phyloP scores from a whole-genome alignment of 2,329 filamentous ascomycete genomes.

The Beauveria rudraprayagi region DNA sequence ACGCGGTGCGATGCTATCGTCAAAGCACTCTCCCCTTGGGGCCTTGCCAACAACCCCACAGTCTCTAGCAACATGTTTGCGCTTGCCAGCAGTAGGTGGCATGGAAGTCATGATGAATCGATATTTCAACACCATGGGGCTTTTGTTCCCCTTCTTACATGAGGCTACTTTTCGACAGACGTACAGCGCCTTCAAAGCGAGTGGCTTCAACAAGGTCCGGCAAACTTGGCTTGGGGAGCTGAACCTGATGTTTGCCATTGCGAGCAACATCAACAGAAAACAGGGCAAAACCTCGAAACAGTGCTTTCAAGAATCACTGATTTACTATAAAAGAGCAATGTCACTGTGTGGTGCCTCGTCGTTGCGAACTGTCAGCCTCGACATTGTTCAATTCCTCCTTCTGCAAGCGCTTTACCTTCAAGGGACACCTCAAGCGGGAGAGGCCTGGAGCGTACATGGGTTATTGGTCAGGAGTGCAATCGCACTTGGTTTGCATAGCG shows the following conservation, averaged over 20 bases:
- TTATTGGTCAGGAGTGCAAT: conserved; percentile 42
- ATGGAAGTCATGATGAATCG: conserved; percentile 16
- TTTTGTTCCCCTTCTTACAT: conserved; percentile 24
- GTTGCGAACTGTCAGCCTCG: conserved; percentile 33
- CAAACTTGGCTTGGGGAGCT: conserved; percentile 43
- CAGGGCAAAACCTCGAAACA: conserved; percentile 24
- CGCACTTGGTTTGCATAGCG: conserved; percentile 43
- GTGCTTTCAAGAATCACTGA: conserved; percentile 31
- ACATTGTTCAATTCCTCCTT: conserved; percentile 42
- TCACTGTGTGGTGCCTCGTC: conserved; percentile 35
- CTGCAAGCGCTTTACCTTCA: conserved; percentile 44
- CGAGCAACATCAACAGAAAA: conserved; percentile 27
- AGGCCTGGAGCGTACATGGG: conserved; percentile 47
- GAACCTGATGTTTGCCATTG: conserved; percentile 43
- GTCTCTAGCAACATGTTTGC: neutral
- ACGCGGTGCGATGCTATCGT: neutral
- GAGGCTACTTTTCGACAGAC: conserved; percentile 19
- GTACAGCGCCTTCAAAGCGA: conserved; percentile 14
- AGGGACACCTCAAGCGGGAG: conserved; percentile 43
- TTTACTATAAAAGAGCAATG: conserved; percentile 36
- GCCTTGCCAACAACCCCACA: neutral
- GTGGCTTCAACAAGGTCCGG: conserved; percentile 26
- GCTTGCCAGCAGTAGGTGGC: conserved; percentile 15
- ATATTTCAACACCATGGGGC: conserved; percentile 22
- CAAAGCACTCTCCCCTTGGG: conserved; percentile 4